These are phyloP conservation scores for Beauveria medogensis DNA, from an alignment of 2,329 filamentous ascomycete genomes.

Conservation along the genomic window DNA sequence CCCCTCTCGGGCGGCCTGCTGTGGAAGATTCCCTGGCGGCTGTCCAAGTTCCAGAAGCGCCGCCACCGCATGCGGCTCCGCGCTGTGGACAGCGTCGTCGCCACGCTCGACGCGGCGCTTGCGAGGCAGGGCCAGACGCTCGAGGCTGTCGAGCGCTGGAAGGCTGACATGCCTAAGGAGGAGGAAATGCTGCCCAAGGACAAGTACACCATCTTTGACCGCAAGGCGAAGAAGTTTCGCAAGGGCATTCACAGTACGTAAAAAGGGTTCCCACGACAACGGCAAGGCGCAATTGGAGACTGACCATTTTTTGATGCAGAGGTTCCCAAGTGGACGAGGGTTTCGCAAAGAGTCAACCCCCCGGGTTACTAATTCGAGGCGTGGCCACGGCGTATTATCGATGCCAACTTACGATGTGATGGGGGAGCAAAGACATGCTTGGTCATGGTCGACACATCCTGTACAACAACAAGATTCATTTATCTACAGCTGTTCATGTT, in stretches of 20 bases:
- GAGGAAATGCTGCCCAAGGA: constrained; percentile 91
- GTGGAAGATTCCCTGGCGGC: constrained; percentile 96
- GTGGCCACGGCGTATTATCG: not conserved
- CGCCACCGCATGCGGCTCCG: constrained; percentile 77
- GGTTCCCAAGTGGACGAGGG: constrained; percentile 86
- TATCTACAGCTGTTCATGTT: not conserved
- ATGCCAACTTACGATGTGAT: constrained; percentile 4
- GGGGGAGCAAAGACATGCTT: not conserved
- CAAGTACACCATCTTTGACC: constrained; percentile 97
- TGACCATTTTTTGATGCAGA: constrained; percentile 39
- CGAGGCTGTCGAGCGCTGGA: constrained; percentile 83
- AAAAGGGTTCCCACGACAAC: not conserved
- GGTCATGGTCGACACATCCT: not conserved
- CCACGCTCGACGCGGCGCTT: constrained; percentile 72
- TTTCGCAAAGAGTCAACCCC: constrained; percentile 88
- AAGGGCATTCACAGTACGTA: constrained; percentile 93
- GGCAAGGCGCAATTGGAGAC: not conserved
- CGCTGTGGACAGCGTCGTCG: constrained; percentile 79
- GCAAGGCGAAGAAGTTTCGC: constrained; percentile 89
- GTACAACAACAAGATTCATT: constrained; percentile 9
- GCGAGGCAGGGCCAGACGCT: constrained; percentile 62
- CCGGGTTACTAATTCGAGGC: constrained; percentile 66
- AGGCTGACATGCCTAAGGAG: constrained; percentile 91
- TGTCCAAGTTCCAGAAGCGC: constrained; percentile 84
- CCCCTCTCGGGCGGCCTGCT: constrained; percentile 72